Evolutionary conservation across 176 grass and related monocot species (phyloP), one percentile per base, ranked within the genome.

Genomic region (Leersia perrieri): DNA sequence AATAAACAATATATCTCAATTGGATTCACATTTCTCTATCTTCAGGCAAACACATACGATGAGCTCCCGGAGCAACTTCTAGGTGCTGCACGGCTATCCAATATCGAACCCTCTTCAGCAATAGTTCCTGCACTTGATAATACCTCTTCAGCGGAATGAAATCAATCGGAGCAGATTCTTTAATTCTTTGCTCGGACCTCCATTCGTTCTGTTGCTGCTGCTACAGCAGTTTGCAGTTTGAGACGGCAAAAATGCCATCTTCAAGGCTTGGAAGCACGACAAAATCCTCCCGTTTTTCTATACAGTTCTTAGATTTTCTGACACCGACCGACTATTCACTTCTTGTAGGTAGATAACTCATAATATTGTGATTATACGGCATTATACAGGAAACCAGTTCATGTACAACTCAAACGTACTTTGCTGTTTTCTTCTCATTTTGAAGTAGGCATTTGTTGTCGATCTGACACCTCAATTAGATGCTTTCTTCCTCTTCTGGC

Each of bases 21-120:
- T 33, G 28, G 33, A 34, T 39, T 7, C 58, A 70, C 20, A 34
- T 82, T 73, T 29, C 49, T 51, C 41, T 36, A 27, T 57, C 60
- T 78, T 67, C 86, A 98, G 95, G 95, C 92, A 77, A 90, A 93
- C 70, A 94, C 90, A 14, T 79, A 65, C 2, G 95, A 94, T 23
- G 95, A 98, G 74, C 90, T 98, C 34, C 95, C 95, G 0, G 95
- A 98, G 78, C 85, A 92, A 80, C 90, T 98, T 42, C 57, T 98
- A 16, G 92, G 95, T 23, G 92, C 95, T 18, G 86, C 91, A 20
- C 83, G 95, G 42, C 60, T 98, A 62, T 83, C 92, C 13, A 78
- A 93, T 75, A 89, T 98, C 25, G 90, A 98, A 77, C 90, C 89
- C 61, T 91, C 86, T n/a, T 70, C 90, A 28, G 95, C 95, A 7